Conservation (phyloP, 768 basidiomycete species). For the Russula sp. region DNA sequence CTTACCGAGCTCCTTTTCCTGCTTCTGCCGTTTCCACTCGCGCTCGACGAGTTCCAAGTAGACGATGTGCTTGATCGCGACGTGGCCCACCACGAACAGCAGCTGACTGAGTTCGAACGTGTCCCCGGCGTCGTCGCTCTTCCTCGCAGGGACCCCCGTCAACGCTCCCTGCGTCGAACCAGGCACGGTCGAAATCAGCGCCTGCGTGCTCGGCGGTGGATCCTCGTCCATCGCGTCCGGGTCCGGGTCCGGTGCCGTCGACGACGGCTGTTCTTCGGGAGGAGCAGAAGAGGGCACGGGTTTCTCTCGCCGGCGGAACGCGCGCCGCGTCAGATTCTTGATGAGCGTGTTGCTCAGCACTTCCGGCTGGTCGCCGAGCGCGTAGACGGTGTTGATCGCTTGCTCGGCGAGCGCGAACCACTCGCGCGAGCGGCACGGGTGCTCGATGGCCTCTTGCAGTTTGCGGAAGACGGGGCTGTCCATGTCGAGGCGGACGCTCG, state of each 20-base stretch:
- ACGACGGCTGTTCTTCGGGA: slow-evolving; percentile 20
- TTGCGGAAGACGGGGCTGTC: slow-evolving; percentile 79
- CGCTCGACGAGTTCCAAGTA: slow-evolving; percentile 93
- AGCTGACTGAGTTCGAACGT: slow-evolving; percentile 88
- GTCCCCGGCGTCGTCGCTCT: slow-evolving; percentile 57
- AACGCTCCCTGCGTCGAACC: slow-evolving; percentile 11
- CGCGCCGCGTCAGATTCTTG: slow-evolving; percentile 69
- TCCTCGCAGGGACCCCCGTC: background rate
- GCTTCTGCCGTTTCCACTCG: slow-evolving; percentile 95
- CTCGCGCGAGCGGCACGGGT: slow-evolving; percentile 76
- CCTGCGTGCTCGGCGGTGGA: slow-evolving; percentile 29
- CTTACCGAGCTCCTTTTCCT: slow-evolving; percentile 75
- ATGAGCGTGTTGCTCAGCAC: slow-evolving; percentile 73
- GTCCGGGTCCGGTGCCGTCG: slow-evolving; percentile 37
- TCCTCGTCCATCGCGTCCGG: slow-evolving; percentile 56
- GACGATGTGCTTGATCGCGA: slow-evolving; percentile 96
- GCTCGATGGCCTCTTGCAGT: slow-evolving; percentile 73
- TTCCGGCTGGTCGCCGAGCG: slow-evolving; percentile 91
- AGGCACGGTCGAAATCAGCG: slow-evolving; percentile 15
- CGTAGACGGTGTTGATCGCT: slow-evolving; percentile 92
- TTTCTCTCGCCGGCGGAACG: slow-evolving; percentile 40
- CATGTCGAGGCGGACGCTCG: slow-evolving; percentile 82
- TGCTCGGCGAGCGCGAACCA: slow-evolving; percentile 99
- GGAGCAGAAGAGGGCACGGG: slow-evolving; percentile 27
- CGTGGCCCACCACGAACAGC: slow-evolving; percentile 93